These are phyloP conservation scores for Avena atlantica DNA, from an alignment of 176 grass and related monocot genomes.

Conservation along the genomic window DNA sequence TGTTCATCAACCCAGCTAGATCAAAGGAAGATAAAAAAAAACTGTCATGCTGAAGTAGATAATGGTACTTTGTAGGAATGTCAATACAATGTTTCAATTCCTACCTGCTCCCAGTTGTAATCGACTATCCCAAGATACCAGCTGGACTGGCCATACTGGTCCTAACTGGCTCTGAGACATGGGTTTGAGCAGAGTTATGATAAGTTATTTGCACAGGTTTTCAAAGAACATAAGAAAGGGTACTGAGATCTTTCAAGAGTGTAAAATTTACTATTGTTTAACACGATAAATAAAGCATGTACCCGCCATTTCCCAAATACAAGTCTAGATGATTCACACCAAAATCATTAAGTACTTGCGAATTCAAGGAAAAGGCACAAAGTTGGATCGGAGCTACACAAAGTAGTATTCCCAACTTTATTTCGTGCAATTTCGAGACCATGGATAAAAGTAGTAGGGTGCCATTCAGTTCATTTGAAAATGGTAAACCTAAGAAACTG, in stretches of 20 bases:
- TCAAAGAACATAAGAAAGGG: background rate
- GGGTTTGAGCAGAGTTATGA: background rate
- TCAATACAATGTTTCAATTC: background rate
- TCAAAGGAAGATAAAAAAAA: conserved; percentile 19
- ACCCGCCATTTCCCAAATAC: background rate
- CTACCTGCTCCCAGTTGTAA: background rate
- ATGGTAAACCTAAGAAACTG: background rate
- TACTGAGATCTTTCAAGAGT: background rate
- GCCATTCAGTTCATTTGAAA: background rate
- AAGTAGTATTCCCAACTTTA: background rate
- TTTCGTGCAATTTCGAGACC: background rate
- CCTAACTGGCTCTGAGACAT: background rate
- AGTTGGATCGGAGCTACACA: background rate
- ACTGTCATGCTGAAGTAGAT: background rate
- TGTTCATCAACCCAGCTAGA: conserved; percentile 96
- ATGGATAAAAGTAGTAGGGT: background rate
- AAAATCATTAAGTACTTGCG: background rate
- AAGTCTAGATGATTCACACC: background rate
- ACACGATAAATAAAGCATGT: too few species aligned
- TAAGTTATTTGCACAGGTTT: background rate
- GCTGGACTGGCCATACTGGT: background rate
- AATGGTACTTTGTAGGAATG: background rate
- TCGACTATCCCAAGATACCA: background rate
- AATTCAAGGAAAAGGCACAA: background rate
- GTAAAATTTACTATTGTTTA: background rate